A percentile compares a stretch with the other conserved stretches of the same genome.
These are phyloP conservation scores for Acanthochlamys bracteata DNA, from an alignment of 106 monocot genomes.

Conservation along the genomic window DNA sequence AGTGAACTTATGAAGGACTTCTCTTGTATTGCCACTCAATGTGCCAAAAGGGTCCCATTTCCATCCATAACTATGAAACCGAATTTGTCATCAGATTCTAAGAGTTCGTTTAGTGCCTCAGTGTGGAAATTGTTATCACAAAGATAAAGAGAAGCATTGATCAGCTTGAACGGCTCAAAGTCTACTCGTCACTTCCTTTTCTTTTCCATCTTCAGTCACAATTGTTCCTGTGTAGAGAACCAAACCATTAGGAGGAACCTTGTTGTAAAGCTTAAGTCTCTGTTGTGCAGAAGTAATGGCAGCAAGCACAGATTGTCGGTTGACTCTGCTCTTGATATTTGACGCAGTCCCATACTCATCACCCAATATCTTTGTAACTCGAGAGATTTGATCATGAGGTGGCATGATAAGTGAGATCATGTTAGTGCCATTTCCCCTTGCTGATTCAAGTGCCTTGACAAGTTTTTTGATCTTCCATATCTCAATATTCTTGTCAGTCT, in stretches of 20 bases:
- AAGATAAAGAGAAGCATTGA: constrained; percentile 20
- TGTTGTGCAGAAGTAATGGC: constrained; percentile 24
- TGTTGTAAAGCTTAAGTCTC: constrained; percentile 18
- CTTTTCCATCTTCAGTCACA: constrained; percentile 21
- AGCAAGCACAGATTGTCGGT: constrained; percentile 18
- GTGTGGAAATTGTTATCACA: constrained; percentile 29
- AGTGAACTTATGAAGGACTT: constrained; percentile 20
- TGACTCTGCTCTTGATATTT: constrained; percentile 21
- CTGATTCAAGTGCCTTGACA: constrained; percentile 20
- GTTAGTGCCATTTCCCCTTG: constrained; percentile 19
- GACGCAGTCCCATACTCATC: constrained; percentile 21
- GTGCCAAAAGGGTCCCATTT: constrained; percentile 20
- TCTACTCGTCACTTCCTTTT: constrained; percentile 21
- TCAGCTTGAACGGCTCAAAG: constrained; percentile 19
- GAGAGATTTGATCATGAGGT: constrained; percentile 18
- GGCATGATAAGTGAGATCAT: constrained; percentile 23
- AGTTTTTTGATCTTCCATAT: constrained; percentile 24
- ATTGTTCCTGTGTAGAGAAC: constrained; percentile 24
- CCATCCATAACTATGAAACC: constrained; percentile 15
- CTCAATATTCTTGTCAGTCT: constrained; percentile 20
- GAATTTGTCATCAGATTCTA: constrained; percentile 28
- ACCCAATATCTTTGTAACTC: constrained; percentile 18
- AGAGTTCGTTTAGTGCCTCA: constrained; percentile 16
- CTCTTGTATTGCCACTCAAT: constrained; percentile 19
- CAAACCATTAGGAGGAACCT: constrained; percentile 22